Evolutionary conservation across 352 stramenopile species (phyloP).

Genomic region (Pythium biforme): DNA sequence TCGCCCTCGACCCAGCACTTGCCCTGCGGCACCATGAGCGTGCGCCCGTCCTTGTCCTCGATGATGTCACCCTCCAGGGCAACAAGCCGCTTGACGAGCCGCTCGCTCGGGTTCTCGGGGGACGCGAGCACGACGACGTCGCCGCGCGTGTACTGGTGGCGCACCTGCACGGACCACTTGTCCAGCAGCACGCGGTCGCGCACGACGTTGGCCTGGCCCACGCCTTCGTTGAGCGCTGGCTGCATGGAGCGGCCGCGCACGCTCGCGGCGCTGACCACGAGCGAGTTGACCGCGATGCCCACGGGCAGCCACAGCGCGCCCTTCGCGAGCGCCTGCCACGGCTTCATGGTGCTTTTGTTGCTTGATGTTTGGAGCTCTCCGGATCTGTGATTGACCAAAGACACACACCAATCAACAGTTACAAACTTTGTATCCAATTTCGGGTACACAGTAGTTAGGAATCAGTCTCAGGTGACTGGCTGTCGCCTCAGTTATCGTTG

Average conservation of each 20-base stretch:
- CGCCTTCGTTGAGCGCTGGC: slow-evolving; percentile 72
- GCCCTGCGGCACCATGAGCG: slow-evolving; percentile 55
- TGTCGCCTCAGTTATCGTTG: slow-evolving; percentile 43
- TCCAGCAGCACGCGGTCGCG: slow-evolving; percentile 82
- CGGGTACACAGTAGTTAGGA: slow-evolving; percentile 14
- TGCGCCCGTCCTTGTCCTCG: slow-evolving; percentile 34
- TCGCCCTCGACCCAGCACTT: slow-evolving; percentile 88
- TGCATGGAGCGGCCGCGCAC: slow-evolving; percentile 86
- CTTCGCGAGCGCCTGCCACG: slow-evolving; percentile 64
- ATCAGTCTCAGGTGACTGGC: slow-evolving; percentile 1
- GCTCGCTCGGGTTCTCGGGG: slow-evolving; percentile 49
- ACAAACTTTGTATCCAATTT: slow-evolving; percentile 4
- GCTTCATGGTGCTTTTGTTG: slow-evolving; percentile 29
- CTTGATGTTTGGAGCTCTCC: not conserved
- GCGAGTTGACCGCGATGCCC: slow-evolving; percentile 71
- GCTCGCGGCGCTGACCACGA: slow-evolving; percentile 65
- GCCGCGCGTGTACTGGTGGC: slow-evolving; percentile 55
- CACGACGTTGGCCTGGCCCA: slow-evolving; percentile 50
- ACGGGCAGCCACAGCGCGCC: slow-evolving; percentile 78
- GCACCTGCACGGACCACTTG: slow-evolving; percentile 83
- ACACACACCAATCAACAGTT: not conserved
- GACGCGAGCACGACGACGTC: slow-evolving; percentile 83
- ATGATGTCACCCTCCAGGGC: slow-evolving; percentile 76
- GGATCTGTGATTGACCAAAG: not conserved
- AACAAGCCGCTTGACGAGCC: slow-evolving; percentile 78